Base-by-base conservation (phyloP, 2,329 filamentous ascomycete species). In the Fusarium burgessii region DNA sequence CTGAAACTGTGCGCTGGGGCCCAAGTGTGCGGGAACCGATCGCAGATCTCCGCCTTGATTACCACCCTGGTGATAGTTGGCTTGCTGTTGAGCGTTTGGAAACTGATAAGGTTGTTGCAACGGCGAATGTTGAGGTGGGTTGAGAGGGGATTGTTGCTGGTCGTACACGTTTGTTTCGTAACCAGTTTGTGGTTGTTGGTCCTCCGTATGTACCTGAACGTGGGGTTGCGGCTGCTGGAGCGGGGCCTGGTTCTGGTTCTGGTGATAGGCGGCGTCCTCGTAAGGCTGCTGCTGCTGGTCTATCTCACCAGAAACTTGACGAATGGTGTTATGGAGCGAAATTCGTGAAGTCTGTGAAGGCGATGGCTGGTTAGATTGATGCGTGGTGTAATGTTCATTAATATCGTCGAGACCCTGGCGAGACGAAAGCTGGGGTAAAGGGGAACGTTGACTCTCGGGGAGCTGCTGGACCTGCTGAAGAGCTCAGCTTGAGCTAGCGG, bases 251-350 rank as follows among this genome's bases (percentile, higher is more conserved):
- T 74, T 77, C 57, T 79, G 74, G 32, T 73, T 58, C 36, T 58
- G 56, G 41, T 61, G 75, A 71, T 83, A 84, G 63, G 77, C 77
- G 42, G 81, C 70, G 36, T 87, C 84, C 70, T 86, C 84, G 73
- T 86, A 86, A 47, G 59, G 43, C 23, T 84, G 79, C 7, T 83
- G 82, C 32, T 77, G 79, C 7, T 84, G 76, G 29, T 85, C 86
- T 62, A 80, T 74, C 70, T 86, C 84, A 41, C 81, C 76, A 60
- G 81, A 80, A n/a, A 87, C 81, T 65, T 84, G 83, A 63, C 85
- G 86, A 70, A 87, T 84, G 27, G 83, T 84, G 67, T 80, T 82
- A 50, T 80, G 72, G 40, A 74, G 70, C 20, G 75, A 69, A 45
- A 76, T 70, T 72, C 81, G 81, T 59, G 81, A 81, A 71, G 80